Percentiles rank a stretch among this genome's conserved stretches.
Evolutionary conservation across 2,329 filamentous ascomycete genomes (phyloP).

Genomic region (Beauveria scarabaeidicola): DNA sequence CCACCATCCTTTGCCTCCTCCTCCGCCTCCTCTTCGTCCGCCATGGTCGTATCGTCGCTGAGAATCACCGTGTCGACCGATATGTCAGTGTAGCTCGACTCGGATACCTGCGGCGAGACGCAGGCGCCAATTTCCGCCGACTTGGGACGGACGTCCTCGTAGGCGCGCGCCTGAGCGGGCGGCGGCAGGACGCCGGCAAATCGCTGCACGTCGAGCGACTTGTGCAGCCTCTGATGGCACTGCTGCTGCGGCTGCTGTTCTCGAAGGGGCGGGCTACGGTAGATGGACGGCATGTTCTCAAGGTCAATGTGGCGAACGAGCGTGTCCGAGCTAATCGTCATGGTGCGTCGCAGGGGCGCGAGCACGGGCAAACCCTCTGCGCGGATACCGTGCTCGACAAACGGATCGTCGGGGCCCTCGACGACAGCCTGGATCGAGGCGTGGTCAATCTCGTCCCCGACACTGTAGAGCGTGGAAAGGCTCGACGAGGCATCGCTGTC

Average conservation of each 20-base stretch:
- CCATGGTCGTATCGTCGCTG: neutral
- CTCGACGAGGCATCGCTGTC: constrained; percentile 42
- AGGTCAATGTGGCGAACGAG: neutral
- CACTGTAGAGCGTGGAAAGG: constrained; percentile 49
- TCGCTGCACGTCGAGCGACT: constrained; percentile 3
- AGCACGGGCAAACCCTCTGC: neutral
- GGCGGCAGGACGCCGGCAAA: constrained; percentile 10
- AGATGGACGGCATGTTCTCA: constrained; percentile 5
- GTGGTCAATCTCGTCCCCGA: constrained; percentile 29
- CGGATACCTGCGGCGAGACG: constrained; percentile 11
- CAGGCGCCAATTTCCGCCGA: neutral
- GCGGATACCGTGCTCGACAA: constrained; percentile 17
- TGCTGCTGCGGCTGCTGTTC: neutral
- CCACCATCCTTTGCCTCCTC: neutral
- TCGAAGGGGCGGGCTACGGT: neutral
- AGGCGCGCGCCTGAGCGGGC: constrained; percentile 4
- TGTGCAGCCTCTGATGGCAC: neutral
- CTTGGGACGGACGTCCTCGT: constrained; percentile 15
- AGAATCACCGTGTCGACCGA: constrained; percentile 14
- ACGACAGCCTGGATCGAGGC: neutral
- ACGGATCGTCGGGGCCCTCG: constrained; percentile 21
- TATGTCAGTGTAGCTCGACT: constrained; percentile 18
- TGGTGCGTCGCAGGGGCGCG: constrained; percentile 2
- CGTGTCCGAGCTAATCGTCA: constrained; percentile 8
- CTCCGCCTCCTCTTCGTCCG: constrained; percentile 6